phyloP scores from a whole-genome alignment of 352 stramenopile species.

The Phytophthora meadii region DNA sequence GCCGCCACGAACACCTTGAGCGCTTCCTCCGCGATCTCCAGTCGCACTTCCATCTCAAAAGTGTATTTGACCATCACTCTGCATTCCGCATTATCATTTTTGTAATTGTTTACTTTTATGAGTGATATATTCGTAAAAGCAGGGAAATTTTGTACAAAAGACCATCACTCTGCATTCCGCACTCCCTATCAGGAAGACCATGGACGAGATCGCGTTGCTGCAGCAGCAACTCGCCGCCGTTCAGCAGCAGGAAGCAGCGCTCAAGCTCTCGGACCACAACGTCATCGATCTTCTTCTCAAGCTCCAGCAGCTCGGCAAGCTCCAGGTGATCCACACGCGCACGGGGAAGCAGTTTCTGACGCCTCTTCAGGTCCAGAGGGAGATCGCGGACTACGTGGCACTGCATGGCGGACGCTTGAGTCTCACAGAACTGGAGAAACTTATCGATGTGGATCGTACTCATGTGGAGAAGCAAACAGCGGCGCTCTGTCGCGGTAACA shows the following conservation, averaged over 20 bases:
- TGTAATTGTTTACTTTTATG: slow-evolving; percentile 5
- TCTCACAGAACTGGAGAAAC: slow-evolving; percentile 68
- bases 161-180: slow-evolving; percentile 19
- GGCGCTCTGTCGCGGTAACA: slow-evolving; percentile 49
- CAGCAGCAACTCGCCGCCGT: slow-evolving; percentile 82
- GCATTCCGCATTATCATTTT: neutral
- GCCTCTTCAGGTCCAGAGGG: slow-evolving; percentile 68
- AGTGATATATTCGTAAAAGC: slow-evolving; percentile 6
- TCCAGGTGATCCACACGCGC: slow-evolving; percentile 83
- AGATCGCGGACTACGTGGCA: slow-evolving; percentile 78
- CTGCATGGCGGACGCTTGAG: slow-evolving; percentile 71
- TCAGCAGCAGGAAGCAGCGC: slow-evolving; percentile 77
- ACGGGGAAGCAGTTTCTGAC: slow-evolving; percentile 86
- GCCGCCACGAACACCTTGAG: slow-evolving; percentile 81
- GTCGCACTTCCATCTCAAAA: slow-evolving; percentile 68
- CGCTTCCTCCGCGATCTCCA: slow-evolving; percentile 78
- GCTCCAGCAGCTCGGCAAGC: slow-evolving; percentile 75
- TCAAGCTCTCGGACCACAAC: slow-evolving; percentile 88
- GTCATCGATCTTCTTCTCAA: slow-evolving; percentile 82
- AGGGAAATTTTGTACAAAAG: neutral
- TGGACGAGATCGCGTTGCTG: slow-evolving; percentile 87
- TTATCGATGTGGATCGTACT: slow-evolving; percentile 75
- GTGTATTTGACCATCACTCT: no score
- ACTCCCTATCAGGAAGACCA: slow-evolving; percentile 18
- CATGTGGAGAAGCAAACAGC: slow-evolving; percentile 71